phyloP scores from a whole-genome alignment of 192 early-diverging fungal genomes.

The Helicostylum pulchrum region DNA sequence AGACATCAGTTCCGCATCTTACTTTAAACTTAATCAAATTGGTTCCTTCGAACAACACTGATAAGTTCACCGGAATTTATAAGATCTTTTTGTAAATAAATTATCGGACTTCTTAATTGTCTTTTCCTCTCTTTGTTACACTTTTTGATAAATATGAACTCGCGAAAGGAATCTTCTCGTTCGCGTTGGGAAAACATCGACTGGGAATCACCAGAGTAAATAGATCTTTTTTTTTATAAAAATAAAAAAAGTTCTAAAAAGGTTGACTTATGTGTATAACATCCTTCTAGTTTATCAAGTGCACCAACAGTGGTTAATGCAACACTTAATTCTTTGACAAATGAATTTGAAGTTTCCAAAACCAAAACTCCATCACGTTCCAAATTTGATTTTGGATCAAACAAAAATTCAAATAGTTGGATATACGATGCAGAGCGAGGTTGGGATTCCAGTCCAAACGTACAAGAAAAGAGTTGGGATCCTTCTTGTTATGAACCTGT shows the following conservation, averaged over 20 bases:
- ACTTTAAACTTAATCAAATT: too few relatives aligned
- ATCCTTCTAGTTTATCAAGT: background rate
- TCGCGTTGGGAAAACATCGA: background rate
- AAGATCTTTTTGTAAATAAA: too few relatives aligned
- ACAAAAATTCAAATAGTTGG: background rate
- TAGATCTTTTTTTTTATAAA: too few relatives aligned
- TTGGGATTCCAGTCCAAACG: conserved; percentile 3
- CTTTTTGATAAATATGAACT: too few relatives aligned
- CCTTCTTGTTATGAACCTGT: background rate
- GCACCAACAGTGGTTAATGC: conserved; percentile 10
- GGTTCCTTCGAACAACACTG: too few relatives aligned
- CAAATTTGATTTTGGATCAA: conserved; percentile 16
- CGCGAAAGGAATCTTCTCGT: too few relatives aligned
- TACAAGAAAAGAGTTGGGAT: conserved; percentile 10
- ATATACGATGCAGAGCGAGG: background rate
- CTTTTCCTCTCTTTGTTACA: too few relatives aligned
- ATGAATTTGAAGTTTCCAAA: conserved; percentile 11
- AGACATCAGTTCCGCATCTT: too few relatives aligned
- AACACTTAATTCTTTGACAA: conserved; percentile 11
- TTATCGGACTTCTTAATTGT: too few relatives aligned
- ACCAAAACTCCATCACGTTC: background rate
- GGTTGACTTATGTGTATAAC: too few relatives aligned
- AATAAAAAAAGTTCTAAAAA: too few relatives aligned
- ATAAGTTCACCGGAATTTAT: too few relatives aligned
- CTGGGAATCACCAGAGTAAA: background rate